phyloP scores from a whole-genome alignment of 2,329 filamentous ascomycete species.

The Penicillium sp. region DNA sequence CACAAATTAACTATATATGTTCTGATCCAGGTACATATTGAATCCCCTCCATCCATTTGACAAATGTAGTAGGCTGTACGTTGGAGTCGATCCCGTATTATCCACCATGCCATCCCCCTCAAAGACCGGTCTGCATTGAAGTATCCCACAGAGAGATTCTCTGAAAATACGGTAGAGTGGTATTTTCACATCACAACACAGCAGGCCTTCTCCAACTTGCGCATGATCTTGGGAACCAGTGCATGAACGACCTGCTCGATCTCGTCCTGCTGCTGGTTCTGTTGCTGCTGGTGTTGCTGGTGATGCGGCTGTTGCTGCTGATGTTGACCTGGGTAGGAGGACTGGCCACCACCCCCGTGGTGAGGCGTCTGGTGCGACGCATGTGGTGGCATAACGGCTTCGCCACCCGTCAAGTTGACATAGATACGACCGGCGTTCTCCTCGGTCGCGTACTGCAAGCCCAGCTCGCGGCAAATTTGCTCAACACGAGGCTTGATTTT shows the following conservation, averaged over 20 bases:
- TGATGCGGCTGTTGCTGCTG: conserved; percentile 34
- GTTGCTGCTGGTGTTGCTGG: conserved; percentile 45
- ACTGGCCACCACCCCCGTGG: conserved; percentile 24
- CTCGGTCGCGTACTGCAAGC: conserved; percentile 77
- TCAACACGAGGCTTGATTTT: conserved; percentile 96
- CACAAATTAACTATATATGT: too few relatives aligned
- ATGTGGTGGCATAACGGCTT: conserved; percentile 44
- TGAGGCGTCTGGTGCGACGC: conserved; percentile 43
- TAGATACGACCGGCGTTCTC: conserved; percentile 86
- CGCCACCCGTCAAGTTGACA: conserved; percentile 73
- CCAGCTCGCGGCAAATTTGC: conserved; percentile 73
- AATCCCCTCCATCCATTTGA: too few relatives aligned
- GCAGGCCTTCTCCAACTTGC: conserved; percentile 62
- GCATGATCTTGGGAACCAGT: conserved; percentile 54
- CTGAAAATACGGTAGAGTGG: background rate
- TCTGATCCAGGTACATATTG: too few relatives aligned
- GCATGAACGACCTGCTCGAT: conserved; percentile 57
- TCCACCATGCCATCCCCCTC: conserved; percentile 1
- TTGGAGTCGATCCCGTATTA: background rate
- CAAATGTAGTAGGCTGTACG: too few relatives aligned
- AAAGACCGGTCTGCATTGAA: conserved; percentile 4
- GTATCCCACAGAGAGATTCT: background rate
- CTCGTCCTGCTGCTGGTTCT: conserved; percentile 44
- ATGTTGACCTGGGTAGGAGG: conserved; percentile 33
- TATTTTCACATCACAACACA: conserved; percentile 65